Conservation (phyloP, 345 rosid genomes). For the Corchorus capsularis region DNA sequence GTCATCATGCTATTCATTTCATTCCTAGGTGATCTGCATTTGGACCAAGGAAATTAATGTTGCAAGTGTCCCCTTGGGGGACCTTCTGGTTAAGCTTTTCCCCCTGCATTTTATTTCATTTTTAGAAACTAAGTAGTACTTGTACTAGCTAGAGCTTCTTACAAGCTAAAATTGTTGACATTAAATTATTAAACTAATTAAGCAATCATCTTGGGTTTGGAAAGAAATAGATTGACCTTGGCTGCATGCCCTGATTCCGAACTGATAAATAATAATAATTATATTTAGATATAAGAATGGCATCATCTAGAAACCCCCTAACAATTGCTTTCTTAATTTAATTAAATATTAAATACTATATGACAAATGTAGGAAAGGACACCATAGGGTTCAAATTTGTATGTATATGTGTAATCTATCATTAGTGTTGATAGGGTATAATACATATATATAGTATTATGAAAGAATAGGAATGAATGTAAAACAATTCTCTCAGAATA, state of each 20-base stretch:
- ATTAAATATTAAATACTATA: background rate
- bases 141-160: background rate
- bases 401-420: constrained; percentile 12
- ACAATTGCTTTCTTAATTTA: background rate
- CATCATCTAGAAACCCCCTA: constrained; percentile 9
- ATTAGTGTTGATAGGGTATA: constrained; percentile 4
- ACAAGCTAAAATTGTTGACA: background rate
- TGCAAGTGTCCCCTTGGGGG: background rate
- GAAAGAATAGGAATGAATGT: background rate
- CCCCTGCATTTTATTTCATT: background rate
- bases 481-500: background rate
- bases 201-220: constrained; percentile 8
- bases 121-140: background rate
- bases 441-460: too few relatives aligned
- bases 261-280: too few relatives aligned
- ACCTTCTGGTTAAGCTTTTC: background rate
- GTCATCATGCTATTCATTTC: constrained; percentile 9
- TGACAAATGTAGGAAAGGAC: constrained; percentile 22
- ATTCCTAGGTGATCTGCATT: constrained; percentile 11
- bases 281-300: background rate
- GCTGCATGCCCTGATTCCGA: constrained; percentile 13
- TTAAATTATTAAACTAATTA: background rate
- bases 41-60: constrained; percentile 14
- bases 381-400: constrained; percentile 33
- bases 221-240: constrained; percentile 10